These are phyloP conservation scores for Sugiyamaella smithiae DNA, from an alignment of 805 yeast species.

Conservation along the genomic window DNA sequence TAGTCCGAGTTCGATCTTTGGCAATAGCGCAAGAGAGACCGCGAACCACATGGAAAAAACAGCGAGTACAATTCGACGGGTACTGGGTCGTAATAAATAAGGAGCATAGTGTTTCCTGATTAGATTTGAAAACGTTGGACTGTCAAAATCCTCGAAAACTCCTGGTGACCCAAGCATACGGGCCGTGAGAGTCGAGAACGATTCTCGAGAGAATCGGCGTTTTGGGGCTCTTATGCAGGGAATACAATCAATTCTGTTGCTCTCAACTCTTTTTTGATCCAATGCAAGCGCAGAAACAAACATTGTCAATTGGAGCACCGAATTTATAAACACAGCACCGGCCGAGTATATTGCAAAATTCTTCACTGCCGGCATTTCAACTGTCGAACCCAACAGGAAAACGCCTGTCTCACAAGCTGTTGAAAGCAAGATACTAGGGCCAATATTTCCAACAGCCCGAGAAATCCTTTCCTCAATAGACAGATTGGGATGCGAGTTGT, in stretches of 20 bases:
- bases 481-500: constrained; percentile 45
- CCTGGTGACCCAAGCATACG: constrained; percentile 20
- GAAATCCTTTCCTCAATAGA: constrained; percentile 59
- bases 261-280: constrained; percentile 61
- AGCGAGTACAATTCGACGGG: constrained; percentile 47
- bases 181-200: constrained; percentile 21
- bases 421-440: constrained; percentile 82
- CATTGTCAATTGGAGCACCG: constrained; percentile 73
- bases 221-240: constrained; percentile 48
- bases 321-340: constrained; percentile 75
- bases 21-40: constrained; percentile 64
- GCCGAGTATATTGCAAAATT: constrained; percentile 92
- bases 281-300: constrained; percentile 70
- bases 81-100: constrained; percentile 47
- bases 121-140: constrained; percentile 37
- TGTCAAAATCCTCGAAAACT: constrained; percentile 26
- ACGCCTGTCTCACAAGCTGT: constrained; percentile 76
- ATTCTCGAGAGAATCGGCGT: constrained; percentile 11
- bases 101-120: constrained; percentile 49
- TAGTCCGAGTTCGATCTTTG: constrained; percentile 70
- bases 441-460: constrained; percentile 65
- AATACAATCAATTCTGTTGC: constrained; percentile 55
- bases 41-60: constrained; percentile 64
- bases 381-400: constrained; percentile 72
- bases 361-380: constrained; percentile 93